These are phyloP conservation scores for Lathyrus tuberosus DNA, from an alignment of 306 rosid genomes.

Conservation along the genomic window DNA sequence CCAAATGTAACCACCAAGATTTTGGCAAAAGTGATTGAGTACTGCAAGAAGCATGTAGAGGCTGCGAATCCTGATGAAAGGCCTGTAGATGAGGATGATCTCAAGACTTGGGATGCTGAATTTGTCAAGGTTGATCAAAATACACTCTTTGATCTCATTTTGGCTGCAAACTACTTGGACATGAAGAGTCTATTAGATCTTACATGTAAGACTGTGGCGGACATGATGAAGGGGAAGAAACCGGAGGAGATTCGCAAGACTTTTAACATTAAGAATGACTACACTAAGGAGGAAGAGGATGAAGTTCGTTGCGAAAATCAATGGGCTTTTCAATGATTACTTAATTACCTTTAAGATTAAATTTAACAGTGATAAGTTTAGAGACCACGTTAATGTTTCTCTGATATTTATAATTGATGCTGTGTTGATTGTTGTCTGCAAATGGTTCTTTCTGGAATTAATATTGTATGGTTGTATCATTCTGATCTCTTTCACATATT, in stretches of 20 bases:
- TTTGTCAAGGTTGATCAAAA: neutral
- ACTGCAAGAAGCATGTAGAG: neutral
- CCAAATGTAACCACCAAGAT: neutral
- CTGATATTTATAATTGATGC: neutral
- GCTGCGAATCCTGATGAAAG: neutral
- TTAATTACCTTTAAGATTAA: too few relatives aligned
- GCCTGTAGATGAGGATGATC: neutral
- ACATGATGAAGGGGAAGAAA: slow-evolving; percentile 75
- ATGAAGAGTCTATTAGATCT: slow-evolving; percentile 50
- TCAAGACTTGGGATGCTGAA: neutral
- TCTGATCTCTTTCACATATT: too few relatives aligned
- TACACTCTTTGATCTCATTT: neutral
- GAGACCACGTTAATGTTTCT: too few relatives aligned
- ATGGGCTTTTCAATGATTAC: too few relatives aligned
- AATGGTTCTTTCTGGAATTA: too few relatives aligned
- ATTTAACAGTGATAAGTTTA: too few relatives aligned
- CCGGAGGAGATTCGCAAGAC: slow-evolving; percentile 56
- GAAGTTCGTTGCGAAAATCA: too few relatives aligned
- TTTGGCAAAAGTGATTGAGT: neutral
- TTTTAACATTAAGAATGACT: too few relatives aligned
- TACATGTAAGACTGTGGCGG: slow-evolving; percentile 72
- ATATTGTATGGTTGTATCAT: neutral
- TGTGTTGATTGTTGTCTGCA: neutral
- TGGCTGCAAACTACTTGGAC: neutral
- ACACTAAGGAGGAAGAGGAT: too few relatives aligned